Evolutionary conservation across 345 rosid genomes (phyloP).

Genomic region (rapeseed (Brassica napus)): DNA sequence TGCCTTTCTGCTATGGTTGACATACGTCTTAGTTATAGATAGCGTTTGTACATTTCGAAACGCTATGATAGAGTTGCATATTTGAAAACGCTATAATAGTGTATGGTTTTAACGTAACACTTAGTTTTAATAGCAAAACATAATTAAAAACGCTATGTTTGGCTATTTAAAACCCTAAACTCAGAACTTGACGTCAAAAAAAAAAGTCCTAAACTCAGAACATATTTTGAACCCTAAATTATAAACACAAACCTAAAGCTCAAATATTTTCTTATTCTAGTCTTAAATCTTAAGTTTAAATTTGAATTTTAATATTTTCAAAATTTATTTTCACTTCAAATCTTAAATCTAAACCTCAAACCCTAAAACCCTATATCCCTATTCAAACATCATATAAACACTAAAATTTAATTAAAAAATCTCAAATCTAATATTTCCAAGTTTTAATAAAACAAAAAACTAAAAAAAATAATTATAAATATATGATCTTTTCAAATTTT

Average conservation of each 20-base stretch:
- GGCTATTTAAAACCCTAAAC: not conserved
- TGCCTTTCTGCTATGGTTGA: not conserved
- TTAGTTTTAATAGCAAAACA: not conserved
- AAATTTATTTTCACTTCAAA: not conserved
- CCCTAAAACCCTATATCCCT: not conserved
- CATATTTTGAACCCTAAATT: not conserved
- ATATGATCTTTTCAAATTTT: too few relatives aligned
- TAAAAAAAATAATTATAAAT: too few relatives aligned
- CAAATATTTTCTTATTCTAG: not conserved
- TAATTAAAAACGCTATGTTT: not conserved
- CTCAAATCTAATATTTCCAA: not conserved
- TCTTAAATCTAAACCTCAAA: too few relatives aligned
- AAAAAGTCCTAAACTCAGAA: not conserved
- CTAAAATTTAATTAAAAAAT: too few relatives aligned
- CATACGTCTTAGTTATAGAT: not conserved
- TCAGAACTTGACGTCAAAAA: too few relatives aligned
- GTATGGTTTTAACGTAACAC: not conserved
- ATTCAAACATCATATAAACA: not conserved
- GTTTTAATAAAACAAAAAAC: not conserved
- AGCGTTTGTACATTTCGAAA: not conserved
- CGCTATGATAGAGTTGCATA: not conserved
- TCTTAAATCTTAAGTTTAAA: not conserved
- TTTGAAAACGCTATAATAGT: not conserved
- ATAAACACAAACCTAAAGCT: too few relatives aligned
- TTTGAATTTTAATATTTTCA: too few relatives aligned